These are phyloP conservation scores for Podospora pseudocomata DNA, from an alignment of 495 filamentous ascomycete species.

Conservation along the genomic window DNA sequence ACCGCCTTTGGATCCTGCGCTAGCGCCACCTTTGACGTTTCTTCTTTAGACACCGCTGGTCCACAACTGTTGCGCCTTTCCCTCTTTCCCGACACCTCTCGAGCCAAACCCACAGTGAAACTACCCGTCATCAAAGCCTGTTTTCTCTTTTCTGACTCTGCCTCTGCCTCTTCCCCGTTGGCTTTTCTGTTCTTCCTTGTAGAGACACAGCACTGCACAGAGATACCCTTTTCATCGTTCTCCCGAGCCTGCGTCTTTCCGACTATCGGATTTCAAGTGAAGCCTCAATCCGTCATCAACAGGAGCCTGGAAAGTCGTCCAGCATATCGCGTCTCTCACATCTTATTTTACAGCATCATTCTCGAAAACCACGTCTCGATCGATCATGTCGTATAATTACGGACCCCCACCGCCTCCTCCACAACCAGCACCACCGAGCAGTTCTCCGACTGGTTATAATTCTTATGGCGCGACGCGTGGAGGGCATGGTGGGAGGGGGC, in stretches of 20 bases:
- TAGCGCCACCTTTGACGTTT: conserved; percentile 8
- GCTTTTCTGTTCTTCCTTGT: conserved; percentile 1
- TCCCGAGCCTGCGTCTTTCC: neutral
- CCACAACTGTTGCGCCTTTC: conserved; percentile 2
- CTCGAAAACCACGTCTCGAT: neutral
- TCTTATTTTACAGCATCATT: neutral
- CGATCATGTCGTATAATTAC: conserved; percentile 47
- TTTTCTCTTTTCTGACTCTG: neutral
- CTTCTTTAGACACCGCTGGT: conserved; percentile 1
- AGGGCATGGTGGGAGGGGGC: conserved; percentile 29
- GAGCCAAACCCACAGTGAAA: conserved; percentile 8
- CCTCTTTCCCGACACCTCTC: neutral
- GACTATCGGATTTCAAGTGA: conserved; percentile 22
- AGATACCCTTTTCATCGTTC: conserved; percentile 1
- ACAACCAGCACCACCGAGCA: conserved; percentile 37
- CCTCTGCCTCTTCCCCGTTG: neutral
- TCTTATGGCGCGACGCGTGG: conserved; percentile 38
- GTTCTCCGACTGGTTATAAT: conserved; percentile 27
- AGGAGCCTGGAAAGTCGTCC: conserved; percentile 11
- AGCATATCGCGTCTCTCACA: conserved; percentile 7
- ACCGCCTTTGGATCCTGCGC: conserved; percentile 9
- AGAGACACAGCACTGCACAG: neutral
- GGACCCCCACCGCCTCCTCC: conserved; percentile 55
- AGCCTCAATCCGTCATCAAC: conserved; percentile 12
- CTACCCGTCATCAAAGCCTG: neutral